These are phyloP conservation scores for Penstemon davidsonii DNA, from an alignment of 257 asterid species.

Conservation along the genomic window DNA sequence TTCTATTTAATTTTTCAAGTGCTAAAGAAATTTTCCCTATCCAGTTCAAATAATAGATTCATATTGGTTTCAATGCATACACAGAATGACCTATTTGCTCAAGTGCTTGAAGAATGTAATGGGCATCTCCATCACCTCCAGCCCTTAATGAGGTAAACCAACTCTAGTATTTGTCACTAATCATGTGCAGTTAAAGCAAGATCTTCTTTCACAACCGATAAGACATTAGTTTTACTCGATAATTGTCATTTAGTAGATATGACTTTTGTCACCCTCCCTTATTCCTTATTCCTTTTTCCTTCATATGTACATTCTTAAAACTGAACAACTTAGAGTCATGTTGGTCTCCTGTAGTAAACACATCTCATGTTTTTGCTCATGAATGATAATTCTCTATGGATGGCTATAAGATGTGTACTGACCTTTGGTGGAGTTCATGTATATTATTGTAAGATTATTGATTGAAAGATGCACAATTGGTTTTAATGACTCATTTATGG, in stretches of 20 bases:
- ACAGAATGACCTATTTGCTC: slow-evolving; percentile 74
- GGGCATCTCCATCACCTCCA: slow-evolving; percentile 67
- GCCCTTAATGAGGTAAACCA: slow-evolving; percentile 68
- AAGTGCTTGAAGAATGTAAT: slow-evolving; percentile 84
- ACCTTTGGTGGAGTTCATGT: too few relatives aligned
- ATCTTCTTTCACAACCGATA: too few relatives aligned
- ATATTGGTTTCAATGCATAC: slow-evolving; percentile 6
- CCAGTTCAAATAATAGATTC: slow-evolving; percentile 22
- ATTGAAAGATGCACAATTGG: too few relatives aligned
- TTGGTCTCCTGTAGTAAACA: neutral
- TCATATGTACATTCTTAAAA: neutral
- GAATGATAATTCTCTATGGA: too few relatives aligned
- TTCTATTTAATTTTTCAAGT: neutral
- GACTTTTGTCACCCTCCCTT: neutral
- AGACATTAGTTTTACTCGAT: too few relatives aligned
- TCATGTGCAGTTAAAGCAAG: neutral
- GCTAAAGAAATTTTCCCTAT: neutral
- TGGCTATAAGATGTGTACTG: too few relatives aligned
- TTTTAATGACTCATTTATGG: too few relatives aligned
- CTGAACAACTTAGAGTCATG: neutral
- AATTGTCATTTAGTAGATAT: too few relatives aligned
- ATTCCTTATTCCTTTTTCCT: neutral
- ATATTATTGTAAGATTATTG: too few relatives aligned
- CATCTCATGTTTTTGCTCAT: neutral
- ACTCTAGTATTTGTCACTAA: neutral